Base-by-base conservation (phyloP, 106 monocot species). In the Acorus calamus region DNA sequence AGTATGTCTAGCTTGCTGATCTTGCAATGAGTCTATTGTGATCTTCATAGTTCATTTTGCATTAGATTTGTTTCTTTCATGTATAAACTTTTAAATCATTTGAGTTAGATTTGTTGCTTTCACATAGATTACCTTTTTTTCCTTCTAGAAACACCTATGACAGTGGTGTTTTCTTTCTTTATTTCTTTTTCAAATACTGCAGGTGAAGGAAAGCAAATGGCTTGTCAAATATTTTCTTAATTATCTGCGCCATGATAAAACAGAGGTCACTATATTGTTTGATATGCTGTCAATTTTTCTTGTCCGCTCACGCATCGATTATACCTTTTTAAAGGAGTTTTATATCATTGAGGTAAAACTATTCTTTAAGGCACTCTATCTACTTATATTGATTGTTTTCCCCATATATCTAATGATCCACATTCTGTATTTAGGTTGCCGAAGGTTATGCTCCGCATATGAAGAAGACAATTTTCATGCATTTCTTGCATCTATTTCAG, bases 201-300 rank as follows among this genome's bases (percentile, higher is more conserved):
- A 94, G 94, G 86, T 98, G 55, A 98, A 88, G 68, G 98, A 98
- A 76, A 98, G 98, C 75, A 98, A 98, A 77, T 76, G 92, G 83
- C 80, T 98, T 50, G 85, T 92, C 3, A 98, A 98, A 81, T 98
- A 86, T 68, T 98, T 98, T 68, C 80, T 98, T 47, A 98, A 92
- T 75, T 98, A 98, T 68, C 13, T 88, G 7, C 77, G 88, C 59
- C 91, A 92, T 81, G 88, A 98, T 59, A 80, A 76, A 55, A 75
- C 85, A 45, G 92, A 98, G 83, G 98, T 98, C 66, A 81, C 79
- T 53, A 85, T 86, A 4, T 81, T 98, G 8, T 98, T 98, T 83
- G 98, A 98, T 13, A 98, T 98, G 92, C 65, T 98, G 14, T 98
- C 98, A 11, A 92, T 92, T 60, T 98, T 98, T 69, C 74, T 91